Evolutionary conservation across 2,329 filamentous ascomycete species (phyloP), one percentile per base, ranked within the genome.

Genomic region (Alternaria infectoria): DNA sequence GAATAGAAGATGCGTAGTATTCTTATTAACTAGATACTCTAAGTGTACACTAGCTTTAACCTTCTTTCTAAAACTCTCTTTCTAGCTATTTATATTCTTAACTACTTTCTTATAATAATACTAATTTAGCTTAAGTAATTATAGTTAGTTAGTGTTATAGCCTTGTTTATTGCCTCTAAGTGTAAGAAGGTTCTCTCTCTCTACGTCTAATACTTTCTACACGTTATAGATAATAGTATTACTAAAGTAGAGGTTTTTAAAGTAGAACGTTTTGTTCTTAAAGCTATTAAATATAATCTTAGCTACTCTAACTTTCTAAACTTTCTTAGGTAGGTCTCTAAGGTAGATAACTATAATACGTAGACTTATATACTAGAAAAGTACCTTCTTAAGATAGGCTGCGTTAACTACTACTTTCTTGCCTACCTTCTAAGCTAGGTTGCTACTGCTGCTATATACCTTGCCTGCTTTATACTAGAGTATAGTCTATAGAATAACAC

Each of bases 221-320:
- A 97, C 76, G 93, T 99, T 73, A 93, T 96, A 76, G 96, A 99
- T 76, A 93, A 98, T 81, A 96, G 95, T 61, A 99, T 98, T 82
- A 92, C 90, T 5, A 94, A 97, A 80, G 89, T 92, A 47, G 96
- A 99, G 83, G 98, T 99, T 71, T 87, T 99, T 44, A 95, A 93
- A 77, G 96, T 96, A n/a, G 96, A 99, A 83, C 91, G 96, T 70
- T 97, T 96, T 79, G 90, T 99, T 69, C 90, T 99, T 57, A 88
- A 89, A 69, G 93, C 93, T 6, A 87, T 99, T 65, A 91, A 97
- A 83, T 99, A 97, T 80, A 95, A 99, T 79, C 89, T 99, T 69
- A 97, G 94, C 84, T 99, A 97, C 78, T 96, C 96, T 59, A 99
- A 99, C 83, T 96, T 96, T 21, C 98, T 99, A 96, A 99, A 99